Base-by-base conservation (phyloP, 495 filamentous ascomycete genomes). In the Sphaerosporella brunnea region DNA sequence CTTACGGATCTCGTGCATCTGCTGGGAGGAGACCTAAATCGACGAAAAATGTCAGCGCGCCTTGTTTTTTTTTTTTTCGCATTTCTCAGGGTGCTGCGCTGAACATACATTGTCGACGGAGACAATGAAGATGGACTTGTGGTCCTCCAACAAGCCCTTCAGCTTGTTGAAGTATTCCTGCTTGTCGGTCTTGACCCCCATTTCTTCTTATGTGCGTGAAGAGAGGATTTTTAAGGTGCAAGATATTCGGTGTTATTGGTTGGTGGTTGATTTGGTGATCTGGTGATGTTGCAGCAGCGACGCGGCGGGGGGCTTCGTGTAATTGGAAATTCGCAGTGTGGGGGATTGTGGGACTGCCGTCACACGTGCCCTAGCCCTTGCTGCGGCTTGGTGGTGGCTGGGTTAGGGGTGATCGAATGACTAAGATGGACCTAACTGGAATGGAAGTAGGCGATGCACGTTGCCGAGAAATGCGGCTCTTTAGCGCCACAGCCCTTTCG, bases 1-100 rank as follows among this genome's bases (percentile, higher is more conserved):
- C 59, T 77, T 70, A 68, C 90, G 81, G 66, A 96, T 96, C 76
- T 99, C 90, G 82, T 99, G 90, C 90, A 99, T 99, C 78, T 99
- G 90, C 79, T 99, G 90, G 47, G 90, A 99, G 66, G 78, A 82
- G 69, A 82, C 69, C 70, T 61, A 19, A 48, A 38, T 49, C 19
- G 19, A 25, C 39, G 45, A 45, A 48, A 10, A 43, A 3, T n/a
- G 35, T 46, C 26, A 36, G 25, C 28, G 1, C n/a, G n/a, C n/a
- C n/a, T n/a, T n/a, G n/a, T n/a, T n/a, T n/a, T n/a, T n/a, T n/a
- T n/a, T n/a, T n/a, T n/a, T n/a, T n/a, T n/a, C n/a, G n/a, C n/a
- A n/a, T n/a, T n/a, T n/a, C n/a, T n/a, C n/a, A n/a, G n/a, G n/a
- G n/a, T n/a, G n/a, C n/a, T n/a, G n/a, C n/a, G n/a, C n/a, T n/a